phyloP scores from a whole-genome alignment of 1,284 basidiomycete genomes.

The Puccinia coronata region DNA sequence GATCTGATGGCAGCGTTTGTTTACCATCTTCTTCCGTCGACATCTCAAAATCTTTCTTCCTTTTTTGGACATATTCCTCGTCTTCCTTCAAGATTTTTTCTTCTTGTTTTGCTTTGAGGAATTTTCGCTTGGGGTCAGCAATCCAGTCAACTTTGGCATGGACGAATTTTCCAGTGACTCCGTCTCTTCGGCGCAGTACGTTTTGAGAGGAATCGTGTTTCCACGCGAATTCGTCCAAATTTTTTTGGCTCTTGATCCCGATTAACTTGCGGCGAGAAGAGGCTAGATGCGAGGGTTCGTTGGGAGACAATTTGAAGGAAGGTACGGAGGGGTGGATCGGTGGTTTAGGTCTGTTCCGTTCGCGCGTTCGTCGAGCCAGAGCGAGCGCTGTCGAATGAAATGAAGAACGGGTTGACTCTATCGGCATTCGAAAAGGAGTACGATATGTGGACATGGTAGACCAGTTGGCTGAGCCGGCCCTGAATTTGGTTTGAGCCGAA shows the following conservation, averaged over 20 bases:
- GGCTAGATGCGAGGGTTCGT: conserved; percentile 12
- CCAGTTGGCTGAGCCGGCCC: neutral
- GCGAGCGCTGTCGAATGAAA: conserved; percentile 35
- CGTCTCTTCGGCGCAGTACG: conserved; percentile 40
- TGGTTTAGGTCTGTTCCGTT: conserved; percentile 37
- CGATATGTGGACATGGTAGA: neutral
- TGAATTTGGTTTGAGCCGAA: neutral
- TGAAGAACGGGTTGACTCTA: neutral
- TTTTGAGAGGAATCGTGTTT: conserved; percentile 44
- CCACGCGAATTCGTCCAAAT: conserved; percentile 45
- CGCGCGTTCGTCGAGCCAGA: conserved; percentile 28
- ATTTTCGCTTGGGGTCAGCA: conserved; percentile 36
- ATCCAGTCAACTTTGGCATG: conserved; percentile 49
- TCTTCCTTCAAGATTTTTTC: conserved; percentile 26
- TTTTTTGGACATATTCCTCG: conserved; percentile 14
- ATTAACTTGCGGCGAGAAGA: conserved; percentile 44
- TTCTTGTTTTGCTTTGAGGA: conserved; percentile 28
- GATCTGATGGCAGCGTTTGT: neutral
- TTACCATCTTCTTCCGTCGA: conserved; percentile 24
- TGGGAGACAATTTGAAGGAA: conserved; percentile 37
- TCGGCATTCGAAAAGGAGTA: neutral
- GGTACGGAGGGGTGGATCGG: conserved; percentile 48
- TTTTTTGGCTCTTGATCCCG: conserved; percentile 40
- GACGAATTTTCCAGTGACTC: conserved; percentile 45
- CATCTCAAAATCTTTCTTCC: conserved; percentile 35